Evolutionary conservation across 2,329 filamentous ascomycete genomes (phyloP), one percentile per base, ranked within the genome.

Genomic region (Endoconidiophora laricicola): DNA sequence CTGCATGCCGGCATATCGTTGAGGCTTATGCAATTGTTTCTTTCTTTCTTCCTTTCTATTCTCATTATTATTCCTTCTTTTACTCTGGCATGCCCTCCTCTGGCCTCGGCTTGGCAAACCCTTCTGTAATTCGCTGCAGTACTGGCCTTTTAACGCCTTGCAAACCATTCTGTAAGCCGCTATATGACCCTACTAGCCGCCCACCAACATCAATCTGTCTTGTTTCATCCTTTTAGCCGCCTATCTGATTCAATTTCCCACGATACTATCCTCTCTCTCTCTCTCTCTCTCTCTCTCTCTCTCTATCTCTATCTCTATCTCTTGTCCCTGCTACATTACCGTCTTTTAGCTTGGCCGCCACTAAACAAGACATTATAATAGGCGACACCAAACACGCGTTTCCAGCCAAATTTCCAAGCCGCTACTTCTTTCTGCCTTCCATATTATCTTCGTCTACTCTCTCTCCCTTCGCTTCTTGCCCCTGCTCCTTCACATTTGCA

Each of bases 1-100:
- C 40, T 74, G 71, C 58, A 65, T 69, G 57, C 63, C 68, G 41
- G 66, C 67, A 40, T 59, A 60, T 42, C 61, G 65, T 52, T 60
- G 58, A 48, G 41, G 16, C 39, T 46, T 50, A 42, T 46, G 38
- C 48, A 20, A 14, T 33, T 23, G 16, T 20, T 48, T 41, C 23
- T 48, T 38, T 4, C n/a, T 14, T 44, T 29, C 16, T 2, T 33
- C 24, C 16, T 39, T 41, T 20, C 29, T 16, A 14, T n/a, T 40
- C n/a, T 26, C 18, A 37, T n/a, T 14, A 37, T n/a, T 14, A 14
- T 46, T 20, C 20, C 20, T 46, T 20, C 6, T 29, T 23, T n/a
- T 6, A 18, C 23, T 22, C 14, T 40, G 24, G 7, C 26, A 26
- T 39, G 26, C 26, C 7, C n/a, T 16, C 26, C 23, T 24, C 14